phyloP scores from a whole-genome alignment of 2,329 filamentous ascomycete species.

The Taxawa tesnikishii region DNA sequence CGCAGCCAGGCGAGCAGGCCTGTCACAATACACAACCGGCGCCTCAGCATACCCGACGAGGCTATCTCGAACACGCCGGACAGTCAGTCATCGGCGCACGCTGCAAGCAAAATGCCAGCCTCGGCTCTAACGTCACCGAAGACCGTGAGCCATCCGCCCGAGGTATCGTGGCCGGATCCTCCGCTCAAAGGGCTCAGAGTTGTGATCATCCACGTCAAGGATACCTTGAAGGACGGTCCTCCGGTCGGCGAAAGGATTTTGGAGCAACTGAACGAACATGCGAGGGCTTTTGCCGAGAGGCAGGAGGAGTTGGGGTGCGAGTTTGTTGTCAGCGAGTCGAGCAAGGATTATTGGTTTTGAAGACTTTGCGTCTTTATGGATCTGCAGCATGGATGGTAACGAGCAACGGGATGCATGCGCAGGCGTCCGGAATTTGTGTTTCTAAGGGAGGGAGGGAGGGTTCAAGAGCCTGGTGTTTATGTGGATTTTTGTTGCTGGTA shows the following conservation, averaged over 20 bases:
- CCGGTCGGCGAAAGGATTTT: constrained; percentile 55
- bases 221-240: constrained; percentile 62
- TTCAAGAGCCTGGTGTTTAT: too few species aligned
- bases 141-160: not conserved
- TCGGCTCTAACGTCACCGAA: not conserved
- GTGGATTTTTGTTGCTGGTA: too few species aligned
- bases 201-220: constrained; percentile 90
- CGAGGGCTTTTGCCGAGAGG: constrained; percentile 34
- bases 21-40: constrained; percentile 9
- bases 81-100: not conserved
- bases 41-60: constrained; percentile 13
- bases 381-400: too few species aligned
- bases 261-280: constrained; percentile 53
- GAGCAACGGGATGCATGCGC: too few species aligned
- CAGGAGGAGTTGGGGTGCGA: constrained; percentile 57
- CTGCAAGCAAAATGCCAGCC: not conserved
- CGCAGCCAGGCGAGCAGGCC: constrained; percentile 14
- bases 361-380: too few species aligned
- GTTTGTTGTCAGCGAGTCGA: constrained; percentile 59
- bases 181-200: constrained; percentile 64
- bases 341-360: constrained; percentile 46
- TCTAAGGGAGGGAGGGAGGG: too few species aligned
- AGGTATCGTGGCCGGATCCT: constrained; percentile 7
- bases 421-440: too few species aligned
- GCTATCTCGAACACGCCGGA: constrained; percentile 3